phyloP scores from a whole-genome alignment of 805 yeast species.

The Candida saitoana region DNA sequence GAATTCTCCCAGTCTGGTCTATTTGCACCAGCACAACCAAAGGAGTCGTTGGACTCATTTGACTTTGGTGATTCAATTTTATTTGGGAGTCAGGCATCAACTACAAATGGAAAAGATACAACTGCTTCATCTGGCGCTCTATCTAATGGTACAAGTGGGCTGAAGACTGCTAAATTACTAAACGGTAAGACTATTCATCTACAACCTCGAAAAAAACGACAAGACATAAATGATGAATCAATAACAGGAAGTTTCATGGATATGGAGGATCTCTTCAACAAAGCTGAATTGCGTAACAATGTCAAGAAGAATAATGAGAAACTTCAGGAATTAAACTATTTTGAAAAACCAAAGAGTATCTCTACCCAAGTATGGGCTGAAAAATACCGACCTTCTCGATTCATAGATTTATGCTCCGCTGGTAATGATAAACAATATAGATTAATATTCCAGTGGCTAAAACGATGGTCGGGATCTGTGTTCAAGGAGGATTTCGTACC shows the following conservation, averaged over 20 bases:
- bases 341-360: conserved; percentile 2
- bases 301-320: conserved; percentile 14
- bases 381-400: conserved; percentile 34
- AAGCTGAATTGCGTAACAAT: conserved; percentile 15
- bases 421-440: conserved; percentile 44
- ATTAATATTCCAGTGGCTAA: conserved; percentile 36
- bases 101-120: background rate
- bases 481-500: conserved; percentile 20
- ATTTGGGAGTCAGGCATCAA: background rate
- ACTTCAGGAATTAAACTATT: conserved; percentile 4
- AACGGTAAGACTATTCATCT: conserved; percentile 16
- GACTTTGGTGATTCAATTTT: background rate
- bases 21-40: conserved; percentile 1
- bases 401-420: conserved; percentile 37
- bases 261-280: conserved; percentile 18
- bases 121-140: background rate
- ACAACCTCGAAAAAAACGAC: conserved; percentile 8
- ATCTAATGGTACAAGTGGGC: conserved; percentile 1
- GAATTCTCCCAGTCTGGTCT: conserved; percentile 7
- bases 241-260: conserved; percentile 11
- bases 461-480: conserved; percentile 34
- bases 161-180: conserved; percentile 16
- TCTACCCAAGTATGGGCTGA: conserved; percentile 32
- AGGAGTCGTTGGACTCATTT: background rate
- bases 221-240: background rate